Conservation (phyloP, 2,329 filamentous ascomycete genomes). For the Penicillium sp. region DNA sequence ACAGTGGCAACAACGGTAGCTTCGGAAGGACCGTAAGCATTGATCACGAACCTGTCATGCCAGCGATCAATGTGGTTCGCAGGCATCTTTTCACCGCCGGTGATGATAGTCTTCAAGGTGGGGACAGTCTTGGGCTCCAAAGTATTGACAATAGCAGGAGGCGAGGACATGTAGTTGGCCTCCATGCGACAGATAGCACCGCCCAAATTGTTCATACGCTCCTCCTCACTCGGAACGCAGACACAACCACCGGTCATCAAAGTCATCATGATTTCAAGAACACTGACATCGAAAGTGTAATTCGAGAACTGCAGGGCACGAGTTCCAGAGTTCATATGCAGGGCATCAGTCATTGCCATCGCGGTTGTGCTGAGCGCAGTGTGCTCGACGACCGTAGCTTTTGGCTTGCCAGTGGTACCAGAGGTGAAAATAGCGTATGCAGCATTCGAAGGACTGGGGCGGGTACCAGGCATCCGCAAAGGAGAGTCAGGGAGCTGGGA, state of each 20-base stretch:
- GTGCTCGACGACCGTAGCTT: constrained; percentile 61
- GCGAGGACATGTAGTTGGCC: constrained; percentile 54
- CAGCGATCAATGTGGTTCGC: constrained; percentile 43
- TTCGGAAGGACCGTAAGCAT: constrained; percentile 44
- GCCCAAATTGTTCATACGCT: constrained; percentile 49
- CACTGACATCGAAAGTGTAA: constrained; percentile 53
- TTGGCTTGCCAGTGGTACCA: constrained; percentile 54
- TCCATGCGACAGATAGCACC: constrained; percentile 50
- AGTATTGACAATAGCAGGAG: constrained; percentile 54
- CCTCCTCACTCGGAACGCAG: constrained; percentile 53
- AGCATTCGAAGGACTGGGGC: constrained; percentile 25
- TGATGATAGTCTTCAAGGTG: constrained; percentile 41
- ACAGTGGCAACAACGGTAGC: constrained; percentile 34
- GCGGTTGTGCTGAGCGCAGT: constrained; percentile 54
- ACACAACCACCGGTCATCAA: constrained; percentile 56
- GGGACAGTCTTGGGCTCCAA: constrained; percentile 45
- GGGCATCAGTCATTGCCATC: constrained; percentile 48
- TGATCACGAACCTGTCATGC: constrained; percentile 43
- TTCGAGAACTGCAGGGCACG: constrained; percentile 58
- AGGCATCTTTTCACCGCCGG: constrained; percentile 46
- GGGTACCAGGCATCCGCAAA: constrained; percentile 11
- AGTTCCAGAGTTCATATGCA: constrained; percentile 50
- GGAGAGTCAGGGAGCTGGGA: constrained; percentile 24
- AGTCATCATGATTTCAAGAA: constrained; percentile 53
- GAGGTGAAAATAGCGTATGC: constrained; percentile 61